Percentiles rank a stretch among this genome's conserved stretches.
Conservation (phyloP, 345 rosid species). For the Ceriops zippeliana region DNA sequence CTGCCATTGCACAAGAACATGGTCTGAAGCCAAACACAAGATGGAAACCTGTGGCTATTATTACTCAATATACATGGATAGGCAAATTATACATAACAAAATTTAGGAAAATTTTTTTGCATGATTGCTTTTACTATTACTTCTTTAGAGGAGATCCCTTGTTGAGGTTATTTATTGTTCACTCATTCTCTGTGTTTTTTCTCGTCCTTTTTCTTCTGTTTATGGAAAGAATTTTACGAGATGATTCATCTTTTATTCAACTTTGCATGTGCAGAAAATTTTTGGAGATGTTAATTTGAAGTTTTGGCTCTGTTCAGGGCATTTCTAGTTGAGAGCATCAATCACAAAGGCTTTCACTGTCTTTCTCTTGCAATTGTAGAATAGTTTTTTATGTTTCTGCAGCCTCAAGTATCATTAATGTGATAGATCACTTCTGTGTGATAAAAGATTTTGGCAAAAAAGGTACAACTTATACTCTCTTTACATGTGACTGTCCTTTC, state of each 20-base stretch:
- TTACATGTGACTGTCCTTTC: neutral
- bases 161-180: neutral
- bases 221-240: neutral
- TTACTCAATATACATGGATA: no score
- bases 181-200: neutral
- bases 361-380: constrained; percentile 5
- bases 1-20: neutral
- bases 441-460: constrained; percentile 15
- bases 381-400: constrained; percentile 10
- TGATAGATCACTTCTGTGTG: constrained; percentile 14
- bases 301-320: constrained; percentile 14
- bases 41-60: no score
- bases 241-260: neutral
- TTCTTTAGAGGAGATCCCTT: no score
- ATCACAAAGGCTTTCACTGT: constrained; percentile 8
- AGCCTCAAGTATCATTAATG: constrained; percentile 16
- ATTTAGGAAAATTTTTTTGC: no score
- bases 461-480: constrained; percentile 25
- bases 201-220: neutral
- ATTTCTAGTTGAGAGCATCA: constrained; percentile 10
- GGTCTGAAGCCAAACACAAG: no score
- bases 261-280: neutral
- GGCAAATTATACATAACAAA: no score
- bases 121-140: no score
- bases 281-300: neutral